Evolutionary conservation across 164 flowering plant species (phyloP), one percentile per base, ranked within the genome.

Genomic region (Umbellularia californica): DNA sequence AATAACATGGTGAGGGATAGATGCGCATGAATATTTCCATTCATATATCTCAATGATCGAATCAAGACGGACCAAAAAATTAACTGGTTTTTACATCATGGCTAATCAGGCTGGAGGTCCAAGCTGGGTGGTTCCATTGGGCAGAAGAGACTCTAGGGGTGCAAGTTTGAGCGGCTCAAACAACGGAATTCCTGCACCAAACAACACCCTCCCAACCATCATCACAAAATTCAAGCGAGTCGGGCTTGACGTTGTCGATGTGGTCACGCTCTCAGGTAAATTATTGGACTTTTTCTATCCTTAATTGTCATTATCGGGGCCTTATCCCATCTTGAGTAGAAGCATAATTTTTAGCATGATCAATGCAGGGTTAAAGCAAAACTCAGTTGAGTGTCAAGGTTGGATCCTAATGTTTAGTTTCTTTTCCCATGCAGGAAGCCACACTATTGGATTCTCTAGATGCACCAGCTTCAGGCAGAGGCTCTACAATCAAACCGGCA

Each of bases 131-230:
- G 98, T 95, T 2, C 97, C 98, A 74, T 72, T 95, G 52, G 98
- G 98, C 73, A 90, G 98, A 78, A 95, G 94, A 78, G 98, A 95
- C 78, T 81, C 98, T 0, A 85, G 60, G 81, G 83, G 82, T 22
- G 98, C 98, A 71, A 95, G 99, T 81, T 79, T 95, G 82, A 89
- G 93, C 76, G 97, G 97, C 65, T 91, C 97, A 35, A 95, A 95
- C 89, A 81, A 87, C 76, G 82, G 91, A 83, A 92, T 95, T 81
- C 99, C 99, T 50, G 96, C 99, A 70, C 98, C 98, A 72, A 95
- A 90, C 90, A 91, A 87, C 87, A 96, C 98, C 2, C 90, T 96
- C 78, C 94, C 87, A 65, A 89, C 99, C 51, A 88, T 96, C 78
- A 89, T 94, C 74, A 89, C 97, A 35, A 91, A 88, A 79, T 96